Base-by-base conservation (phyloP, 2,329 filamentous ascomycete genomes). In the Dactylellina cionopaga region DNA sequence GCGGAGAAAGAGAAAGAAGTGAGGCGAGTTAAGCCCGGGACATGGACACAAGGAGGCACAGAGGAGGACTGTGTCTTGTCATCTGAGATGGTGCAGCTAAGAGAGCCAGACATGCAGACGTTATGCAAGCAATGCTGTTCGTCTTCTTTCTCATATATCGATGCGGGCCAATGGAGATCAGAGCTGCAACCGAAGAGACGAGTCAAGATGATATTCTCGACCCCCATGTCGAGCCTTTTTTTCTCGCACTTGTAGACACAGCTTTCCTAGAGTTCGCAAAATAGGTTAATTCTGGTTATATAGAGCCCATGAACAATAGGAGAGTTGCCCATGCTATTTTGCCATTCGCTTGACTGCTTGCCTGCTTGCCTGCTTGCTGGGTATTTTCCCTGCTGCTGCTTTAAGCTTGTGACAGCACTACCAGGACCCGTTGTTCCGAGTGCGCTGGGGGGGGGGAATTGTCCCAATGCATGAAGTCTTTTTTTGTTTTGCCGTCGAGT, bases 341-440 rank as follows among this genome's bases (percentile, higher is more conserved):
- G 51, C 62, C 62, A 41, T 66, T 66, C 62, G 62, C 62, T 66
- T 66, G 62, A 47, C 22, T n/a, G n/a, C n/a, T n/a, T n/a, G n/a
- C n/a, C n/a, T n/a, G n/a, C n/a, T n/a, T n/a, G n/a, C n/a, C 13
- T 41, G 31, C 19, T 31, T 39, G 29, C 47, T 46, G 25, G 60
- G 60, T 11, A 19, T 19, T 22, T 41, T 55, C 62, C 62, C 51
- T 66, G 62, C 62, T 22, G 19, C 41, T n/a, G n/a, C n/a, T n/a
- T 47, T 35, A 49, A 56, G 62, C 62, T 66, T 66, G 62, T 66
- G 62, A 66, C 51, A 66, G 52, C 37, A n/a, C n/a, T n/a, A n/a
- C n/a, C n/a, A n/a, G n/a, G n/a, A 55, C 39, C 47, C 52, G 60
- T 33, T 33, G 46, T 66, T 52, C 52, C 52, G 52, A 56, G 1